phyloP scores from a whole-genome alignment of 1,139 yeast species.

The Scheffersomyces quercinus region DNA sequence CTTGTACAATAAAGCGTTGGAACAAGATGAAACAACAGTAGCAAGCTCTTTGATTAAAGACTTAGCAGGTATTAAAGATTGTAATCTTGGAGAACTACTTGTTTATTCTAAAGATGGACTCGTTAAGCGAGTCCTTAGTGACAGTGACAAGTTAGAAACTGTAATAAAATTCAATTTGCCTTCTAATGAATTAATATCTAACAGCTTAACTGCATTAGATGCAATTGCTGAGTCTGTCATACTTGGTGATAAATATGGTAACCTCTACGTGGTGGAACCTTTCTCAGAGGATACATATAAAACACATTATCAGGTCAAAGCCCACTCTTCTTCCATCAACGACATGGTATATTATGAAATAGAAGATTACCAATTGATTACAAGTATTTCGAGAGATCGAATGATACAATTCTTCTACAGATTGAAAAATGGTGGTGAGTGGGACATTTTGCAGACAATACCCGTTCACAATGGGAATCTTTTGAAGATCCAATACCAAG shows the following conservation, averaged over 20 bases:
- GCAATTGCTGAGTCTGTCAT: constrained; percentile 22
- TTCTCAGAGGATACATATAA: constrained; percentile 11
- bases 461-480: constrained; percentile 60
- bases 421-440: constrained; percentile 16
- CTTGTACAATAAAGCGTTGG: constrained; percentile 16
- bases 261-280: constrained; percentile 24
- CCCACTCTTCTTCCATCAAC: constrained; percentile 53
- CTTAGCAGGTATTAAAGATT: constrained; percentile 37
- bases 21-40: constrained; percentile 14
- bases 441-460: constrained; percentile 59
- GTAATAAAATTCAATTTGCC: constrained; percentile 23
- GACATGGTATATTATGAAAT: constrained; percentile 37
- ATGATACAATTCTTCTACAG: constrained; percentile 55
- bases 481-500: constrained; percentile 31
- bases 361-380: constrained; percentile 25
- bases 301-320: constrained; percentile 29
- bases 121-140: constrained; percentile 23
- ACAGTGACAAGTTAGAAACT: constrained; percentile 11
- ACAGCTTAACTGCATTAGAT: constrained; percentile 30
- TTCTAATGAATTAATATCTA: constrained; percentile 26
- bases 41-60: constrained; percentile 36
- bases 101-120: constrained; percentile 45
- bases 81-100: constrained; percentile 28
- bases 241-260: constrained; percentile 53
- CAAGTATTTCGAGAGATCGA: constrained; percentile 58